phyloP scores from a whole-genome alignment of 2,329 filamentous ascomycete species.

The Cercospora canescens region DNA sequence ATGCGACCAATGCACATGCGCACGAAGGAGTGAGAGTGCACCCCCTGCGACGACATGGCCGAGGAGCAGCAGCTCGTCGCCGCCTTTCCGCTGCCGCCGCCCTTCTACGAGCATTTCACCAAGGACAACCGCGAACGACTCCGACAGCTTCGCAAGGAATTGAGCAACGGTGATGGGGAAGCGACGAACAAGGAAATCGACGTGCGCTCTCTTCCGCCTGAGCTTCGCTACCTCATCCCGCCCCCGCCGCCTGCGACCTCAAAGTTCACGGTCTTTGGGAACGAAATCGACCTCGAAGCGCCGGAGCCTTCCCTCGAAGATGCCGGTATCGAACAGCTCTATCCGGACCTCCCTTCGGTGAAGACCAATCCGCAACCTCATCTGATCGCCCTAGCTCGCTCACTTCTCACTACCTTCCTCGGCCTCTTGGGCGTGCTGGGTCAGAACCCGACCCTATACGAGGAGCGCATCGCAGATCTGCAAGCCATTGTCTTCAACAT shows the following conservation, averaged over 20 bases:
- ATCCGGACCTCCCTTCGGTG: constrained; percentile 49
- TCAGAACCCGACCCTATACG: constrained; percentile 62
- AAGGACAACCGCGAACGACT: constrained; percentile 67
- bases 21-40: background rate
- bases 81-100: constrained; percentile 81
- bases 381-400: constrained; percentile 75
- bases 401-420: constrained; percentile 82
- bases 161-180: constrained; percentile 18
- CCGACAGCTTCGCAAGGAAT: constrained; percentile 30
- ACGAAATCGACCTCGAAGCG: constrained; percentile 61
- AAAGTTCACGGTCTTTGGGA: constrained; percentile 75
- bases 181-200: constrained; percentile 24
- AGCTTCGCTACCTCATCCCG: constrained; percentile 77
- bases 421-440: constrained; percentile 75
- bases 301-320: constrained; percentile 67
- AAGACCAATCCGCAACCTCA: constrained; percentile 50
- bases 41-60: constrained; percentile 53
- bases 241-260: constrained; percentile 70
- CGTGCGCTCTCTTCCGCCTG: constrained; percentile 60
- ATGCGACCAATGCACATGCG: background rate
- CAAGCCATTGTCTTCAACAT: constrained; percentile 85
- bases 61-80: constrained; percentile 51
- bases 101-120: constrained; percentile 89
- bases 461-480: constrained; percentile 74
- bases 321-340: constrained; percentile 71